Conservation (phyloP, 2,329 filamentous ascomycete genomes). For the Mariannaea sp. region DNA sequence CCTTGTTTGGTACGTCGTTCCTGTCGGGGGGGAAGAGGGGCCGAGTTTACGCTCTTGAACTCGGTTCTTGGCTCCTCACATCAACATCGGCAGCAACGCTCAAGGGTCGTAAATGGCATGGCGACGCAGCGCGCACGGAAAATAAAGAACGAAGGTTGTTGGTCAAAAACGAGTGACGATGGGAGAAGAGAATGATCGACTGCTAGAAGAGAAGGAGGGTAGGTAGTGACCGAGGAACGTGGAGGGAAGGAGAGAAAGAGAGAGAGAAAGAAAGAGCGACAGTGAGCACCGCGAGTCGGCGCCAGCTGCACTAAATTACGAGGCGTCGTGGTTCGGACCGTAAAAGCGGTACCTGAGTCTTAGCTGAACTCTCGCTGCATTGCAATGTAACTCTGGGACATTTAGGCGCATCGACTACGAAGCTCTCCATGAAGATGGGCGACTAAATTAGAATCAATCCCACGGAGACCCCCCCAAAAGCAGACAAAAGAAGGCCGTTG, state of each 20-base stretch:
- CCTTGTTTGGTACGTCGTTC: conserved; percentile 20
- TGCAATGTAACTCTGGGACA: conserved; percentile 9
- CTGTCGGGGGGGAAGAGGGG: conserved; percentile 19
- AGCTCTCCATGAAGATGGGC: conserved; percentile 7
- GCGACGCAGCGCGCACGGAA: conserved; percentile 27
- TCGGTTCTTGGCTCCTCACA: conserved; percentile 20
- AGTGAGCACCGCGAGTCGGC: conserved; percentile 26
- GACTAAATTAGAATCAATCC: conserved; percentile 14
- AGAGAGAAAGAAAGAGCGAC: conserved; percentile 25
- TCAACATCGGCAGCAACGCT: conserved; percentile 23
- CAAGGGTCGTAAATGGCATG: conserved; percentile 38
- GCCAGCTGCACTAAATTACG: conserved; percentile 32
- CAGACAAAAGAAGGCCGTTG: not conserved
- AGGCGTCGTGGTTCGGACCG: conserved; percentile 19
- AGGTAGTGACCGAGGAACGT: not conserved
- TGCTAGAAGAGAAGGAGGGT: conserved; percentile 4
- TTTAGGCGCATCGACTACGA: not conserved
- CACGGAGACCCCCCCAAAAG: conserved; percentile 15
- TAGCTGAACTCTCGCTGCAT: conserved; percentile 7
- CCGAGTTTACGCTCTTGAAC: conserved; percentile 9
- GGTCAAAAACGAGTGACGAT: conserved; percentile 25
- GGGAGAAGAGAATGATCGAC: conserved; percentile 13
- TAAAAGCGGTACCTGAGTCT: conserved; percentile 16
- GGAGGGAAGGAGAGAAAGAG: conserved; percentile 18
- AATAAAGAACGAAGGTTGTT: conserved; percentile 31